These are phyloP conservation scores for Leishmania guyanensis DNA, from an alignment of 208 protist genomes.

Conservation along the genomic window DNA sequence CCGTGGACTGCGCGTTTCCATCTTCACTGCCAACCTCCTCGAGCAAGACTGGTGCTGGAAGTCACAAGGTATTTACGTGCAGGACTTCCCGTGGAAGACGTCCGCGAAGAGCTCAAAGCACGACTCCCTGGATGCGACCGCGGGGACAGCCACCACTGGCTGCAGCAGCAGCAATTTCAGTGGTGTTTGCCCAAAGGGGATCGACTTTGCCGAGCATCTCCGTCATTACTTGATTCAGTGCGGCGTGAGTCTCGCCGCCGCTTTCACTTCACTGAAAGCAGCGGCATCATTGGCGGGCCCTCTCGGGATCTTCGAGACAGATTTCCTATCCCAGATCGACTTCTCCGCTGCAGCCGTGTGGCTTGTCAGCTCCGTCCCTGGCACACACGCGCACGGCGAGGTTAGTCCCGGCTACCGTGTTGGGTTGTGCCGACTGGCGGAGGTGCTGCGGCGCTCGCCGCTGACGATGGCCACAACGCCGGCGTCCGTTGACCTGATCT, in stretches of 20 bases:
- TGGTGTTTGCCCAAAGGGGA: constrained; percentile 6
- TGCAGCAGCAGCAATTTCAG: not conserved
- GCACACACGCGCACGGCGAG: constrained; percentile 35
- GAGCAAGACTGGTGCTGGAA: constrained; percentile 70
- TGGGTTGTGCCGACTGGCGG: constrained; percentile 38
- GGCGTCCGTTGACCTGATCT: constrained; percentile 40
- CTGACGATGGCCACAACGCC: not conserved
- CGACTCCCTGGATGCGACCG: not conserved
- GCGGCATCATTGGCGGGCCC: not conserved
- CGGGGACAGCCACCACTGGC: not conserved
- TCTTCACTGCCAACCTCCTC: constrained; percentile 82
- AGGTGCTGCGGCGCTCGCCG: constrained; percentile 18
- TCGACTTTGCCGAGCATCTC: constrained; percentile 53
- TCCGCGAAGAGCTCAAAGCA: not conserved
- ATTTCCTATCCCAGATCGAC: constrained; percentile 62
- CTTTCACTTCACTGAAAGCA: constrained; percentile 8
- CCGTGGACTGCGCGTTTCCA: constrained; percentile 56
- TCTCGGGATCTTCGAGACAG: constrained; percentile 36
- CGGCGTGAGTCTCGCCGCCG: constrained; percentile 8
- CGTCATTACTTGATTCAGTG: constrained; percentile 22
- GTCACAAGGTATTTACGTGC: constrained; percentile 77
- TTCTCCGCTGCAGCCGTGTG: constrained; percentile 57
- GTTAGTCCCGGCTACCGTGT: constrained; percentile 31
- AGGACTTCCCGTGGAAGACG: constrained; percentile 72
- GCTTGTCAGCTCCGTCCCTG: constrained; percentile 73